These are phyloP conservation scores for Boletus tylopilopsis DNA, from an alignment of 768 basidiomycete genomes.

Conservation along the genomic window DNA sequence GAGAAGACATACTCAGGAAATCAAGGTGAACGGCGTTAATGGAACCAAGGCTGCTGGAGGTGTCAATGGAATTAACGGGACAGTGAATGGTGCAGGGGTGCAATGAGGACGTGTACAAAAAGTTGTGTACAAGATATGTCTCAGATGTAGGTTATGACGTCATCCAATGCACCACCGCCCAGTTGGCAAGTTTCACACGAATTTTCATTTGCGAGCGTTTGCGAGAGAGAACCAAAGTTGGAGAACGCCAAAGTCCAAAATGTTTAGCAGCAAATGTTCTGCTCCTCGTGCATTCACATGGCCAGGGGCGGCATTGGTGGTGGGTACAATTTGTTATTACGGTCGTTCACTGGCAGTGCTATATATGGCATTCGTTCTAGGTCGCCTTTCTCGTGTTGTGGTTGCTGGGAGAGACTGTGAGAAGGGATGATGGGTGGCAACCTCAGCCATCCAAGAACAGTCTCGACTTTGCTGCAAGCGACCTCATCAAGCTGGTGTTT, in stretches of 20 bases:
- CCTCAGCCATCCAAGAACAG: conserved; percentile 2
- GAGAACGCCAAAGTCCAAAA: background rate
- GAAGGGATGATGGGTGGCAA: background rate
- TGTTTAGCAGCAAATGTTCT: background rate
- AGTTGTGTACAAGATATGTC: too few species aligned
- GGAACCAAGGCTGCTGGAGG: conserved; percentile 14
- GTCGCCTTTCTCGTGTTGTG: conserved; percentile 14
- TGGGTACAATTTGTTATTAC: conserved; percentile 1
- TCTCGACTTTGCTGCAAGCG: conserved; percentile 17
- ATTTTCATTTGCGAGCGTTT: background rate
- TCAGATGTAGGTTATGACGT: conserved; percentile 12
- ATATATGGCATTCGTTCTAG: conserved; percentile 2
- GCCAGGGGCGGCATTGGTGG: background rate
- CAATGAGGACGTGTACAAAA: conserved; percentile 1
- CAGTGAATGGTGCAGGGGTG: conserved; percentile 15
- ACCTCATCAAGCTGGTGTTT: conserved; percentile 17
- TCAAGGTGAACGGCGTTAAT: conserved; percentile 14
- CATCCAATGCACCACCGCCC: too few species aligned
- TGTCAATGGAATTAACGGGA: conserved; percentile 16
- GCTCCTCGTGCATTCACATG: background rate
- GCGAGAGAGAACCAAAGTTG: background rate
- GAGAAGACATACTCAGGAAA: conserved; percentile 5
- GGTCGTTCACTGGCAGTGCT: background rate
- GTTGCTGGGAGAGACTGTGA: conserved; percentile 11
- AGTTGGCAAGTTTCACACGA: background rate